phyloP scores from a whole-genome alignment of 2,329 filamentous ascomycete genomes.

The Sclerotinia sclerotiorum region DNA sequence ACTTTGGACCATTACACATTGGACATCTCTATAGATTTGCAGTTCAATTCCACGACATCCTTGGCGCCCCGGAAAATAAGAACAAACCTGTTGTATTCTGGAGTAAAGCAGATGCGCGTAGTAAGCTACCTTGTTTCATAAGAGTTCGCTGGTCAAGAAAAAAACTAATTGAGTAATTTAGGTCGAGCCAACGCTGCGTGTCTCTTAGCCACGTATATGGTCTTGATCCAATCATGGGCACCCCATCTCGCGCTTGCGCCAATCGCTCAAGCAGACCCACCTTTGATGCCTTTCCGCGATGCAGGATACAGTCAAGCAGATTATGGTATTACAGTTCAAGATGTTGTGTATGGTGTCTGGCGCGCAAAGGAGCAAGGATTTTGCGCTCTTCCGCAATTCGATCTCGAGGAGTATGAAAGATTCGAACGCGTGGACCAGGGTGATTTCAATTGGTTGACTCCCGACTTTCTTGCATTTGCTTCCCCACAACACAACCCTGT shows the following conservation, averaged over 20 bases:
- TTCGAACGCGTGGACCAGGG: constrained; percentile 96
- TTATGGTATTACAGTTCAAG: constrained; percentile 92
- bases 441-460: constrained; percentile 99
- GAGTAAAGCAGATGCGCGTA: constrained; percentile 88
- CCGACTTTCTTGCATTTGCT: constrained; percentile 92
- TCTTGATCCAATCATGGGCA: constrained; percentile 95
- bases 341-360: constrained; percentile 98
- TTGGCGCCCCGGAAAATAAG: constrained; percentile 88
- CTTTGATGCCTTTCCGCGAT: constrained; percentile 97
- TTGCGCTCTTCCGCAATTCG: constrained; percentile 89
- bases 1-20: constrained; percentile 96
- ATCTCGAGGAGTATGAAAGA: constrained; percentile 93
- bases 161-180: constrained; percentile 43
- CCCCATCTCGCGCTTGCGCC: constrained; percentile 93
- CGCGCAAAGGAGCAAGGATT: constrained; percentile 95
- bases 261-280: constrained; percentile 94
- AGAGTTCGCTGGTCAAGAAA: background rate
- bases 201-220: constrained; percentile 97
- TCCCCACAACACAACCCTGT: constrained; percentile 84
- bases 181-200: constrained; percentile 92
- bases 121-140: constrained; percentile 52
- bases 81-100: constrained; percentile 92
- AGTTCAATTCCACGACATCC: constrained; percentile 90
- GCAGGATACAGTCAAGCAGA: constrained; percentile 98
- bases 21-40: constrained; percentile 96